Evolutionary conservation across 441 rosid genomes (phyloP).

Genomic region (Bruguiera hainesii): DNA sequence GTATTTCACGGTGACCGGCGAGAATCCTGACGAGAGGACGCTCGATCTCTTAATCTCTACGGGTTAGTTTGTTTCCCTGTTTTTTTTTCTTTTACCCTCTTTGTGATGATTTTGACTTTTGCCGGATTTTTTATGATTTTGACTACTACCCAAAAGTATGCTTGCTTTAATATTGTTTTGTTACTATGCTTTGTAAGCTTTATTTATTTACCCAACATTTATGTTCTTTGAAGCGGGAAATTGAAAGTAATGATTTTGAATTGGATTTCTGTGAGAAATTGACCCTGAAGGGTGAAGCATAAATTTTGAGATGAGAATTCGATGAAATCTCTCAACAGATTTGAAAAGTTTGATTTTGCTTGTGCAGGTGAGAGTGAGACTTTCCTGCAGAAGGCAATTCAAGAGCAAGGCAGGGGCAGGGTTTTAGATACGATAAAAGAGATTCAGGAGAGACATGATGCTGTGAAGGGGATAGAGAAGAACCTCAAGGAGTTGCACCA

Average conservation of each 20-base stretch:
- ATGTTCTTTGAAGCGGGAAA: background rate
- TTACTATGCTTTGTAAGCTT: too few relatives aligned
- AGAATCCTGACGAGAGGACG: constrained; percentile 69
- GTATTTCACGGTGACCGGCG: constrained; percentile 85
- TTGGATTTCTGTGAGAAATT: too few relatives aligned
- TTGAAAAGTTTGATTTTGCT: background rate
- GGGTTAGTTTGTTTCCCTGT: constrained; percentile 33
- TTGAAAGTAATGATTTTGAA: background rate
- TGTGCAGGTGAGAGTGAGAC: constrained; percentile 86
- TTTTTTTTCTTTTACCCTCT: background rate
- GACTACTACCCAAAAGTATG: background rate
- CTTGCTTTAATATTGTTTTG: too few relatives aligned
- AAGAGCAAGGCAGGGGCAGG: constrained; percentile 84
- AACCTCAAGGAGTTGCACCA: constrained; percentile 83
- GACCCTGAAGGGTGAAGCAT: too few relatives aligned
- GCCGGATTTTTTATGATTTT: background rate
- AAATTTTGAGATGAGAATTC: too few relatives aligned
- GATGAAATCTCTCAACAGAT: too few relatives aligned
- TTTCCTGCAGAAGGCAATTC: constrained; percentile 83
- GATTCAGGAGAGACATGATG: constrained; percentile 87
- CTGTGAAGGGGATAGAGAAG: constrained; percentile 74
- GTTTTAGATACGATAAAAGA: constrained; percentile 70
- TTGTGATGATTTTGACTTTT: background rate
- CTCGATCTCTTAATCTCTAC: constrained; percentile 83
- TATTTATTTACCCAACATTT: background rate